Evolutionary conservation across 768 basidiomycete species (phyloP).

Genomic region (Calocera cornea): DNA sequence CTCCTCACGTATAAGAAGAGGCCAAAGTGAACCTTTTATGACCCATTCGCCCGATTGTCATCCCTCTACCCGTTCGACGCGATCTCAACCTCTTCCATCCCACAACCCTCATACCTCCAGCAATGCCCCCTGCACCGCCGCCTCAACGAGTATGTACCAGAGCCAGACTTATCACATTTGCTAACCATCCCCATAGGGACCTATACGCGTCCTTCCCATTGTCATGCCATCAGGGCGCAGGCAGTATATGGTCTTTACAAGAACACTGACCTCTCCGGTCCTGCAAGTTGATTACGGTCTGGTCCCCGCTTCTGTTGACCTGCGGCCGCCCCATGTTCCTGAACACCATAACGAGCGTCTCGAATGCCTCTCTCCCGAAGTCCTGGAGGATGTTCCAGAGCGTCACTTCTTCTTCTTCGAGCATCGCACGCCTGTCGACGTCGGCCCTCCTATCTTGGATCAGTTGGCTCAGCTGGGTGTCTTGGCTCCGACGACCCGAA

Average conservation of each 20-base stretch:
- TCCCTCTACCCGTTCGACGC: no score
- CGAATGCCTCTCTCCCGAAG: neutral
- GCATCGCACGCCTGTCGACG: neutral
- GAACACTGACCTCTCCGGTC: neutral
- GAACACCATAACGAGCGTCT: neutral
- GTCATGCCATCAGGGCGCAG: neutral
- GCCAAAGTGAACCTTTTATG: neutral
- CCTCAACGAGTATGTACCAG: neutral
- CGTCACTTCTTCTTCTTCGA: constrained; percentile 4
- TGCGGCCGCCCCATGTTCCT: neutral
- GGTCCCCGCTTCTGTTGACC: neutral
- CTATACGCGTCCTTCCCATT: neutral
- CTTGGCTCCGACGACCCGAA: neutral
- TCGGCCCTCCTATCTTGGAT: neutral
- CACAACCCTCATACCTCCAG: no score
- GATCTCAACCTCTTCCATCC: no score
- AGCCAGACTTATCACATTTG: no score
- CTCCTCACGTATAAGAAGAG: neutral
- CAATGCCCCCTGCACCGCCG: neutral
- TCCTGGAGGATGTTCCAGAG: neutral
- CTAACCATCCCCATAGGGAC: neutral
- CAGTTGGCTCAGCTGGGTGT: neutral
- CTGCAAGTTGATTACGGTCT: neutral
- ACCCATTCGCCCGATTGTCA: neutral
- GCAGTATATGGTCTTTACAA: neutral